These are phyloP conservation scores for Paramarasmius palmivorus DNA, from an alignment of 1,284 basidiomycete genomes.

Conservation along the genomic window DNA sequence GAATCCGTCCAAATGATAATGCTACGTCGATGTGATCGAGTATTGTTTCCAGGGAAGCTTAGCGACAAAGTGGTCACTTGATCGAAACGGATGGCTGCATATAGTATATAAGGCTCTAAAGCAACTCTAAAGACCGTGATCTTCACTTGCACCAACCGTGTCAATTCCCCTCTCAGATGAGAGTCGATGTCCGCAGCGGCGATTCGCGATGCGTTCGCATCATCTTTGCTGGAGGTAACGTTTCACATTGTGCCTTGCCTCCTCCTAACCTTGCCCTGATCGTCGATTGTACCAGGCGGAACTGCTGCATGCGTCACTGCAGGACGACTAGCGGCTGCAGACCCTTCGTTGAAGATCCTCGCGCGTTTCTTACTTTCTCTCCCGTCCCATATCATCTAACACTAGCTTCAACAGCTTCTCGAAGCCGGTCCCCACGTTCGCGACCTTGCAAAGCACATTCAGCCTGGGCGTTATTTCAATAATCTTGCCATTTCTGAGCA, in stretches of 20 bases:
- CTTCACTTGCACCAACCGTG: no score
- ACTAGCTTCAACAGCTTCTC: conserved; percentile 27
- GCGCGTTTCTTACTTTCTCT: conserved; percentile 13
- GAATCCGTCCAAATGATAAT: no score
- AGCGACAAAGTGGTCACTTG: no score
- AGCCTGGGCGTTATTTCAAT: conserved; percentile 48
- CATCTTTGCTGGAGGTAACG: not conserved
- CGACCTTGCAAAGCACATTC: conserved; percentile 43
- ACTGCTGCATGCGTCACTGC: conserved; percentile 41
- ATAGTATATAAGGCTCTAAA: no score
- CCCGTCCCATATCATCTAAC: not conserved
- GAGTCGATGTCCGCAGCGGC: no score
- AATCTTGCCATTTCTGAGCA: conserved; percentile 36
- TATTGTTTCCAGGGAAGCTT: no score
- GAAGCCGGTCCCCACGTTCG: conserved; percentile 48
- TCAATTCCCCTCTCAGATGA: no score
- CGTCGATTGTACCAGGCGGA: conserved; percentile 43
- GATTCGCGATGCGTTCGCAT: no score
- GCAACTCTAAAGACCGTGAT: no score
- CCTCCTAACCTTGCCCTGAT: not conserved
- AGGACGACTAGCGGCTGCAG: conserved; percentile 42
- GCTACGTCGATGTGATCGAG: no score
- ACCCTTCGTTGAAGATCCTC: conserved; percentile 39
- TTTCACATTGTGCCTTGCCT: not conserved
- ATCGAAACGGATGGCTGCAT: no score